Percentiles rank a stretch among this genome's conserved stretches.
These are phyloP conservation scores for Parafenestella ontariensis DNA, from an alignment of 2,329 filamentous ascomycete genomes.

Conservation along the genomic window DNA sequence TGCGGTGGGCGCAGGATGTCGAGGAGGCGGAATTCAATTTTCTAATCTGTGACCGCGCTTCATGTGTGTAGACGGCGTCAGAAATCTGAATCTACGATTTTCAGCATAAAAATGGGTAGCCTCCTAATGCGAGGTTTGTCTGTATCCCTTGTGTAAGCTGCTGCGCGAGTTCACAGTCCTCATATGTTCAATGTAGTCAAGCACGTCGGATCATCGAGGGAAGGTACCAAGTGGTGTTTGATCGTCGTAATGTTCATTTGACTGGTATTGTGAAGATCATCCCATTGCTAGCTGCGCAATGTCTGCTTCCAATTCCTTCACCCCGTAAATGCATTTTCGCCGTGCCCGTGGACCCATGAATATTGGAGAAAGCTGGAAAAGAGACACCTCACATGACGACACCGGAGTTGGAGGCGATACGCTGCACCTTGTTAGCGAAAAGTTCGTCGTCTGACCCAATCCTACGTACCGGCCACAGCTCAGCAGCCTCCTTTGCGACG, in stretches of 20 bases:
- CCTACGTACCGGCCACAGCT: conserved; percentile 91
- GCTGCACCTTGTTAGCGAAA: conserved; percentile 61
- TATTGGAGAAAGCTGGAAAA: conserved; percentile 49
- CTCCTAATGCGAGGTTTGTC: neutral
- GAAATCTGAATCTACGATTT: neutral
- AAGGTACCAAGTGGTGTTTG: conserved; percentile 9
- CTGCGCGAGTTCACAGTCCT: neutral
- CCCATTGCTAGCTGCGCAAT: conserved; percentile 48
- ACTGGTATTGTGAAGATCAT: conserved; percentile 44
- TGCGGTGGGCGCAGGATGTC: conserved; percentile 37
- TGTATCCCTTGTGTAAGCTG: neutral
- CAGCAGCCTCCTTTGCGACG: conserved; percentile 99
- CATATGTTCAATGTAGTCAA: neutral
- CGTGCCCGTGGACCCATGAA: conserved; percentile 49
- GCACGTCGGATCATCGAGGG: conserved; percentile 5
- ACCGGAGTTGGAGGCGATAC: conserved; percentile 99
- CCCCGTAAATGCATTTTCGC: conserved; percentile 51
- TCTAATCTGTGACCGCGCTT: conserved; percentile 33
- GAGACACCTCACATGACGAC: conserved; percentile 89
- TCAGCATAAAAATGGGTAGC: neutral
- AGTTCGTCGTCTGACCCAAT: neutral
- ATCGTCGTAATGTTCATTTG: conserved; percentile 43
- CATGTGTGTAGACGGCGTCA: conserved; percentile 19
- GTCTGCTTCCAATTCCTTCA: conserved; percentile 44
- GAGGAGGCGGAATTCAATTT: conserved; percentile 27